A percentile compares a stretch with the other conserved stretches of the same genome.
These are phyloP conservation scores for Coleophoma crateriformis DNA, from an alignment of 2,329 filamentous ascomycete genomes.

Conservation along the genomic window DNA sequence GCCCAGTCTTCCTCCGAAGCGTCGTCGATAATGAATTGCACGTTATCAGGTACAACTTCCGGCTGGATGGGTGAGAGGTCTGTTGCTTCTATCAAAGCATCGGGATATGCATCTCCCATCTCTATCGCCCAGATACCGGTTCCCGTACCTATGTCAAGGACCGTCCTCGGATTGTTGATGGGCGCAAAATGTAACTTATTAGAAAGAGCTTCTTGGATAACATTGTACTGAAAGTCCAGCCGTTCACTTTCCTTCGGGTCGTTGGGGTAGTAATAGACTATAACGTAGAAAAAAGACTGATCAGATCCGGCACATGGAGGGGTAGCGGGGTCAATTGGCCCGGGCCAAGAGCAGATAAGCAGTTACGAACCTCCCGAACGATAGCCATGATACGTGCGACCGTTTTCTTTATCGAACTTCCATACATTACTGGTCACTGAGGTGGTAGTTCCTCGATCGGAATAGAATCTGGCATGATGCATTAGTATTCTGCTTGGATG, in stretches of 20 bases:
- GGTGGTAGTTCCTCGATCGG: background rate
- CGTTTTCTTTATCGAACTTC: conserved; percentile 10
- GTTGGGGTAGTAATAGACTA: conserved; percentile 28
- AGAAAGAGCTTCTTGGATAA: conserved; percentile 34
- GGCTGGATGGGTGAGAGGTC: conserved; percentile 64
- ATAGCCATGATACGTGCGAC: conserved; percentile 11
- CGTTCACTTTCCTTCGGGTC: conserved; percentile 40
- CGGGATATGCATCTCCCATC: conserved; percentile 55
- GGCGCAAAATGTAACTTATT: conserved; percentile 35
- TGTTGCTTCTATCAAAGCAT: conserved; percentile 50
- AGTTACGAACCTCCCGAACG: conserved; percentile 4
- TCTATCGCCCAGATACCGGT: conserved; percentile 60
- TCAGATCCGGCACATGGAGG: background rate
- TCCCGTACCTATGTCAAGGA: conserved; percentile 44
- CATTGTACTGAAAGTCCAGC: conserved; percentile 39
- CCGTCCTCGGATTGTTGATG: conserved; percentile 28
- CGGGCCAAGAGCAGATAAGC: background rate
- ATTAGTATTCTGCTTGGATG: background rate
- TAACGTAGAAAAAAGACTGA: background rate
- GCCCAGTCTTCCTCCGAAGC: conserved; percentile 31
- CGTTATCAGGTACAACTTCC: conserved; percentile 60
- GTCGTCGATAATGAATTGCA: conserved; percentile 56
- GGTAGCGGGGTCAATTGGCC: too few species aligned
- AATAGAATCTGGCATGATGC: background rate
- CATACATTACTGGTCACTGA: conserved; percentile 10